Evolutionary conservation across 2,329 filamentous ascomycete species (phyloP).

Genomic region (Anthostomella pinea): DNA sequence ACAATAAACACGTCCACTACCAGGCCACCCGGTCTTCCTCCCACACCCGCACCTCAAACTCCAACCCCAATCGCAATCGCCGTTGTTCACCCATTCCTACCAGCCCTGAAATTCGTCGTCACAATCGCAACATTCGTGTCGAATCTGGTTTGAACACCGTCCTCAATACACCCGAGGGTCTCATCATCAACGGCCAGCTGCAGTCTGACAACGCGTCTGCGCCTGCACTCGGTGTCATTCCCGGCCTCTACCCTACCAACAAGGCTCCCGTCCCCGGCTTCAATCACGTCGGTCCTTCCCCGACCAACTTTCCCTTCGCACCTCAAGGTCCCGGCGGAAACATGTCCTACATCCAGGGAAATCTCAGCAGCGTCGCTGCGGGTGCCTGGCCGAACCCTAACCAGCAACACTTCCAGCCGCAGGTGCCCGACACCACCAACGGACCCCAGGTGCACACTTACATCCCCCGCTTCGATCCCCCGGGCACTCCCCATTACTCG

Average conservation of each 20-base stretch:
- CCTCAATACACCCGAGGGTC: slow-evolving; percentile 14
- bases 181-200: slow-evolving; percentile 18
- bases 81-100: no score
- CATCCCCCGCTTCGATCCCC: slow-evolving; percentile 49
- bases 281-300: no score
- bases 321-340: slow-evolving; percentile 13
- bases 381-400: slow-evolving; percentile 36
- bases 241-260: no score
- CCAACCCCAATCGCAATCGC: no score
- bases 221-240: not conserved
- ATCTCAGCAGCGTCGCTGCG: slow-evolving; percentile 43
- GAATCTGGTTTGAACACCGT: slow-evolving; percentile 11
- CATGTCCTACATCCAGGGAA: slow-evolving; percentile 17
- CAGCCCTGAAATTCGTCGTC: no score
- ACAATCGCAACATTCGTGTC: no score
- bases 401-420: slow-evolving; percentile 56
- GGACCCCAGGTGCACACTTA: slow-evolving; percentile 56
- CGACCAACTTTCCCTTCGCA: slow-evolving; percentile 11
- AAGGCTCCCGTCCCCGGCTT: no score
- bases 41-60: no score
- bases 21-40: no score
- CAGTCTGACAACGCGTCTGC: slow-evolving; percentile 1
- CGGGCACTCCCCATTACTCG: slow-evolving; percentile 29
- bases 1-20: no score
- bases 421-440: slow-evolving; percentile 55